A percentile compares a stretch with the other conserved stretches of the same genome.
phyloP scores from a whole-genome alignment of 805 yeast genomes.

The Alloascoidea africana region DNA sequence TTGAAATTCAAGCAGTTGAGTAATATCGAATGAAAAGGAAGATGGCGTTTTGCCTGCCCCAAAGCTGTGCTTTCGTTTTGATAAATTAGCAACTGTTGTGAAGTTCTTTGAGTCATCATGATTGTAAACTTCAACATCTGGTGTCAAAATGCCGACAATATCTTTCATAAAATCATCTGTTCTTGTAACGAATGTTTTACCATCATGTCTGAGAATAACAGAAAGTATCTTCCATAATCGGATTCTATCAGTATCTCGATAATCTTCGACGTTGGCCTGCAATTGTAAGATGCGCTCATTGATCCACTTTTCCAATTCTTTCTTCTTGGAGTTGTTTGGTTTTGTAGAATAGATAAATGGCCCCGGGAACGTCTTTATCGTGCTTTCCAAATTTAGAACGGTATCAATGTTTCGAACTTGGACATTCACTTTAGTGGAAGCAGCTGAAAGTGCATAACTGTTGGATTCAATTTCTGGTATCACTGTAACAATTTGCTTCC shows the following conservation, averaged over 20 bases:
- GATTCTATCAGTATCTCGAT: no score
- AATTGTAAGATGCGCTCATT: conserved; percentile 18
- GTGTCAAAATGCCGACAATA: neutral
- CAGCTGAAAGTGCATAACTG: conserved; percentile 20
- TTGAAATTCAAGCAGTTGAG: conserved; percentile 16
- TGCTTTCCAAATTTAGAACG: conserved; percentile 14
- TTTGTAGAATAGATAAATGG: conserved; percentile 38
- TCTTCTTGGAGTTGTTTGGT: conserved; percentile 35
- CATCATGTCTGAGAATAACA: neutral
- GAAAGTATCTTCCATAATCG: no score
- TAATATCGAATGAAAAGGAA: conserved; percentile 13
- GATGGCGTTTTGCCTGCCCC: conserved; percentile 10
- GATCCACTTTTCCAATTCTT: conserved; percentile 62
- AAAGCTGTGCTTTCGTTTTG: neutral
- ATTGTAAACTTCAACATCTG: neutral
- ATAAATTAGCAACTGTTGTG: neutral
- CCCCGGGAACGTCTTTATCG: conserved; percentile 38
- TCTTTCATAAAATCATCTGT: conserved; percentile 5
- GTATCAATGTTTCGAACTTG: conserved; percentile 14
- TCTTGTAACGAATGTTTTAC: no score
- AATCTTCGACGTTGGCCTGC: conserved; percentile 4
- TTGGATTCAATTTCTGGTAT: conserved; percentile 26
- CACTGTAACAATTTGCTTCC: conserved; percentile 27
- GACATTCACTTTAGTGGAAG: conserved; percentile 15
- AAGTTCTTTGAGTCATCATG: neutral